Evolutionary conservation across 305 asterid genomes (phyloP), one percentile per base, ranked within the genome.

Genomic region (Solanum hybrid): DNA sequence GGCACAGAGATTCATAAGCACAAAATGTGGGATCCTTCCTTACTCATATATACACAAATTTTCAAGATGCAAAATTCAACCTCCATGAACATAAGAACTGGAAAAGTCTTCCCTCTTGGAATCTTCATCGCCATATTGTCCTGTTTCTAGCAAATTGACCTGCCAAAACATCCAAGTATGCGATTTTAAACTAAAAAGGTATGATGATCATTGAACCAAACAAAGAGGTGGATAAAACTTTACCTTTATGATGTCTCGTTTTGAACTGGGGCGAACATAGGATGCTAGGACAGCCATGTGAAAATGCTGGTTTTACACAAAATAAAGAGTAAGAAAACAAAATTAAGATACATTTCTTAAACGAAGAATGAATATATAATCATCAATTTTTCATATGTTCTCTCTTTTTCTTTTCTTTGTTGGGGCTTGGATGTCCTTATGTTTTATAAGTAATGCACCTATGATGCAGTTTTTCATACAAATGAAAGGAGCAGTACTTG

Each of bases 221-320:
- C 18, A 8, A 74, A 39, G 36, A 73, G 80, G 34, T 36, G 11
- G 24, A 64, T 11, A 14, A 81, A 89, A 24, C 8, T 37, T 20
- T 87, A 95, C 97, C 95, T 93, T 96, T 22, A 96, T 88, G 57
- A 95, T 94, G 90, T 94, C 96, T 28, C 94, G 91, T 36, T 91
- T 92, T 75, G 95, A 89, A 76, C 89, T 89, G 8, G 96, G 94
- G 11, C 94, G 94, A 90, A 76, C 91, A 90, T 92, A 91, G 46
- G 95, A 93, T 57, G 97, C 97, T 91, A 96, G 89, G 83, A 96
- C 84, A 11, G 98, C 95, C 98, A 96, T 91, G 94, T 95, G 93
- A 90, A 96, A 96, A 91, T 95, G 95, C 98, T 96, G 98, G 76
- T 71, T 77, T 57, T 8, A 42, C 81, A 28, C 76, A 22, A 28